Percentiles rank a stretch among this genome's conserved stretches.
phyloP scores from a whole-genome alignment of 306 rosid genomes.

The Inga leiocalycina region DNA sequence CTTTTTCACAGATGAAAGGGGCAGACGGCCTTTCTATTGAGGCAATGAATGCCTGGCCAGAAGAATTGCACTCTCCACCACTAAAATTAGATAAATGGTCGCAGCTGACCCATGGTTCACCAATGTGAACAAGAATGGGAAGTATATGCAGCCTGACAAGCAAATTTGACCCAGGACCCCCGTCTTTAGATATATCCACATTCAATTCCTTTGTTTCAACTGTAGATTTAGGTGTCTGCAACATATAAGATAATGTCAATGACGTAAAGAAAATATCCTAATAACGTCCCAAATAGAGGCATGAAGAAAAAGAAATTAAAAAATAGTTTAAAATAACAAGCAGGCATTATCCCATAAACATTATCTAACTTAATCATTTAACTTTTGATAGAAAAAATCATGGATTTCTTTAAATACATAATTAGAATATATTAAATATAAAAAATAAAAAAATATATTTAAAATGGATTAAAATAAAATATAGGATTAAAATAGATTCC shows the following conservation, averaged over 20 bases:
- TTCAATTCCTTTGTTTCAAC: slow-evolving; percentile 86
- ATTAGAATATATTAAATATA: not conserved
- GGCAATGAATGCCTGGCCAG: slow-evolving; percentile 56
- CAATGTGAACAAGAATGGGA: slow-evolving; percentile 73
- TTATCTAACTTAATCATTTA: not conserved
- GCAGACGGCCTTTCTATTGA: slow-evolving; percentile 66
- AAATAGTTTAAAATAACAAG: slow-evolving; percentile 10
- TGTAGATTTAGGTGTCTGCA: slow-evolving; percentile 82
- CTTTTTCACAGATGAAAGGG: slow-evolving; percentile 73
- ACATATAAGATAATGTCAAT: slow-evolving; percentile 39
- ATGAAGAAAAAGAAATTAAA: slow-evolving; percentile 27
- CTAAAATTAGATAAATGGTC: slow-evolving; percentile 68
- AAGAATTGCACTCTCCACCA: slow-evolving; percentile 61
- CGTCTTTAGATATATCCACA: slow-evolving; percentile 82
- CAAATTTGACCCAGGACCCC: slow-evolving; percentile 69
- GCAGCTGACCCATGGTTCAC: slow-evolving; percentile 70
- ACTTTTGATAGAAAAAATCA: not conserved
- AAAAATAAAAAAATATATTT: not conserved
- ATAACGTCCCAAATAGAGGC: slow-evolving; percentile 29
- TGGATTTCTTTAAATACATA: not conserved
- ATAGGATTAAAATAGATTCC: not conserved
- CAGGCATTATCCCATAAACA: not conserved
- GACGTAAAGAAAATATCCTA: slow-evolving; percentile 26
- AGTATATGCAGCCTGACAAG: slow-evolving; percentile 74
- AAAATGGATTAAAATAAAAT: not conserved